Evolutionary conservation across 768 basidiomycete species (phyloP).

Genomic region (Cytidiella melzeri): DNA sequence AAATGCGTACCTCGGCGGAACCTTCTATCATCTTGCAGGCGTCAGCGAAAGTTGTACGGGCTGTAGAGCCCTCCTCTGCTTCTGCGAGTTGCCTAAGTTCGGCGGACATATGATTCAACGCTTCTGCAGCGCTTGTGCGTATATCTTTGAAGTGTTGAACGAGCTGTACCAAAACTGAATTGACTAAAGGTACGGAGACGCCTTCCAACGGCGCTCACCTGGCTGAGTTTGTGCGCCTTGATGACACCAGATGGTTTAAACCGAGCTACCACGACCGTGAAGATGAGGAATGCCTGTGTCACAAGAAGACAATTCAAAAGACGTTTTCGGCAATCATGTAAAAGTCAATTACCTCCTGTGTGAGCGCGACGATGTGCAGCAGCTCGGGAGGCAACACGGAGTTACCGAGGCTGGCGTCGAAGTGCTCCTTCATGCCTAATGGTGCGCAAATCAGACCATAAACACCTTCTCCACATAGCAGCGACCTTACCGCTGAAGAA

Average conservation of each 20-base stretch:
- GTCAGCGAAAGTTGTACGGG: conserved; percentile 45
- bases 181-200: too few relatives aligned
- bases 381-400: conserved; percentile 42
- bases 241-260: conserved; percentile 67
- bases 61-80: conserved; percentile 44
- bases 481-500: conserved; percentile 69
- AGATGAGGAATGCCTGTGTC: conserved; percentile 64
- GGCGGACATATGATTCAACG: conserved; percentile 53
- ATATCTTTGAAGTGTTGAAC: conserved; percentile 60
- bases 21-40: conserved; percentile 39
- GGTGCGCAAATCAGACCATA: neutral
- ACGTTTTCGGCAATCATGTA: neutral
- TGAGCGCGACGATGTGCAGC: conserved; percentile 68
- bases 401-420: conserved; percentile 37
- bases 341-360: conserved; percentile 55
- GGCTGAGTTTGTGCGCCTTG: conserved; percentile 68
- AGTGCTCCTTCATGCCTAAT: conserved; percentile 50
- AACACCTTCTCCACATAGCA: too few relatives aligned
- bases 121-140: conserved; percentile 43
- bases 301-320: neutral
- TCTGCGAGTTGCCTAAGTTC: conserved; percentile 46
- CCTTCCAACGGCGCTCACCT: conserved; percentile 42
- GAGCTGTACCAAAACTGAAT: conserved; percentile 37
- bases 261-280: conserved; percentile 61
- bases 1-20: conserved; percentile 26